Evolutionary conservation across 192 early-diverging fungal genomes (phyloP).

Genomic region (Umbelopsis ramanniana): DNA sequence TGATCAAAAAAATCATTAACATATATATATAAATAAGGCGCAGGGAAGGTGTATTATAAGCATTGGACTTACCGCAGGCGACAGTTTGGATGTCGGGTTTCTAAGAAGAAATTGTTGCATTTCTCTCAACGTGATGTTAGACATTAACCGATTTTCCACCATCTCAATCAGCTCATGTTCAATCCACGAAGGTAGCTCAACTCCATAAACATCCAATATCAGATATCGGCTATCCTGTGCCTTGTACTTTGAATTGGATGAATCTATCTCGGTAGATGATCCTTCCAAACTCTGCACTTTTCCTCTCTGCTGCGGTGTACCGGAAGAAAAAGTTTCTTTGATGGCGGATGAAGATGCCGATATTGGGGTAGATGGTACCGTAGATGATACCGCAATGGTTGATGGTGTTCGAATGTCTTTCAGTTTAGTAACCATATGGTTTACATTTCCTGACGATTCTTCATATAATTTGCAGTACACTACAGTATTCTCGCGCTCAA

Average conservation of each 20-base stretch:
- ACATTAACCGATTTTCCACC: constrained; percentile 66
- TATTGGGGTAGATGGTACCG: background rate
- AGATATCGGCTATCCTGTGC: constrained; percentile 50
- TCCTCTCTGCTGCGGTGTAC: background rate
- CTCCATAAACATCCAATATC: constrained; percentile 72
- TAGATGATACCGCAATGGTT: background rate
- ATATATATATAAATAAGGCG: background rate
- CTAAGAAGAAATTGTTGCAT: constrained; percentile 67
- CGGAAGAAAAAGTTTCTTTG: background rate
- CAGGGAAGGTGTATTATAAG: no score
- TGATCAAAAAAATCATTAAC: constrained; percentile 9
- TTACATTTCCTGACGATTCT: constrained; percentile 2
- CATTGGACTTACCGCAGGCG: constrained; percentile 52
- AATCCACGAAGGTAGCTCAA: constrained; percentile 52
- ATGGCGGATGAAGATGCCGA: background rate
- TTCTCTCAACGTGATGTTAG: constrained; percentile 61
- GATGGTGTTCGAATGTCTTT: constrained; percentile 4
- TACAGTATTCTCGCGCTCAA: constrained; percentile 55
- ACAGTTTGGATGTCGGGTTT: constrained; percentile 66
- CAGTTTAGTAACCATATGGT: background rate
- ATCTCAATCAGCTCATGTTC: constrained; percentile 61
- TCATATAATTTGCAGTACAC: constrained; percentile 60
- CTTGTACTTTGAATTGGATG: background rate
- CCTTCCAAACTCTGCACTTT: background rate
- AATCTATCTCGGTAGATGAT: background rate